Base-by-base conservation (phyloP, 1,284 basidiomycete species). In the Tylopilus sp. region DNA sequence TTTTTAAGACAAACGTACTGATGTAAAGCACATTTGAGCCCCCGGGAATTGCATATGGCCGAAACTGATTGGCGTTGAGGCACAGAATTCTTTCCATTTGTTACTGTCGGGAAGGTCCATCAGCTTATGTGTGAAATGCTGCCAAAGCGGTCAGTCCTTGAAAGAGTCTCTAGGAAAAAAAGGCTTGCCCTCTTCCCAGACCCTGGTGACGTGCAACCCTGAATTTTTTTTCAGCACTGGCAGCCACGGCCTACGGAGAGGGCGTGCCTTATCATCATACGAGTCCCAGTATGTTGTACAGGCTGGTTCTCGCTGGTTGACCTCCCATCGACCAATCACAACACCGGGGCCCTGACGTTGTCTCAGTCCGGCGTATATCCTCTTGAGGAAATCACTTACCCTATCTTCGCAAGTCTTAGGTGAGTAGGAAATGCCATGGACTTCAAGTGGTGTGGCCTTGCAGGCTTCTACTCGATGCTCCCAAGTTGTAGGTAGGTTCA, bases 151-250 rank as follows among this genome's bases (percentile, higher is more conserved):
- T 63, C 31, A 51, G 46, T 29, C 14, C 15, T 2, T 11, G 6
- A 20, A 40, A n/a, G 4, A 15, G 15, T 7, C 4, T 3, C 10
- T 4, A 17, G 11, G 7, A 7, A 28, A 46, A n/a, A 9, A 9
- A 7, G 7, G 11, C 51, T 51, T 44, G 26, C 62, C 53, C 45
- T 61, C 49, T 46, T 63, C n/a, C 56, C 57, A 3, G 62, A 68
- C 4, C 53, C 53, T 1, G 20, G 46, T 12, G 65, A 67, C 2
- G 60, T 57, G 30, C 63, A 65, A 1, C 63, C 64, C 66, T 67
- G 31, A 14, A 8, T 21, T 17, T 3, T 4, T 18, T 33, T 26
- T 57, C 17, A 59, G 39, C 1, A 31, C 18, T 15, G n/a, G n/a
- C n/a, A n/a, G n/a, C n/a, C n/a, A n/a, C n/a, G n/a, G n/a, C 7